Base-by-base conservation (phyloP, 805 yeast genomes). In the Lachancea cidri region DNA sequence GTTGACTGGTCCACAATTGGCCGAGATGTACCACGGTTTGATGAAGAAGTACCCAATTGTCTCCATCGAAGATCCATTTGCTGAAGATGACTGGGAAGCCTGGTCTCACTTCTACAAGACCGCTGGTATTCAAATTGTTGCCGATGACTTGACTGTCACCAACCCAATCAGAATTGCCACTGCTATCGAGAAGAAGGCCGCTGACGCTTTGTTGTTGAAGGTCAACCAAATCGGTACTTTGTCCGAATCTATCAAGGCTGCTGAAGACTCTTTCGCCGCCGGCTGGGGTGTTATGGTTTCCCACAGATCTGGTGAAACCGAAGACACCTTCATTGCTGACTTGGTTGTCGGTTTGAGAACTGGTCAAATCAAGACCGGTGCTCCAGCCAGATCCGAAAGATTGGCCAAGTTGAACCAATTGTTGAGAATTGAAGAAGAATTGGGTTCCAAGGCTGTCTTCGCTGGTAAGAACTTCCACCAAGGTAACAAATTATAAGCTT, bases 271-370 rank as follows among this genome's bases (percentile, higher is more conserved):
- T 46, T 89, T 80, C 75, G 82, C 80, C 54, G 97, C 96, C 53
- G 87, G 87, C 67, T 91, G 98, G 98, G 97, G 97, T 79, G 96
- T 89, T 67, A 89, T 91, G 97, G 98, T 93, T 63, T 89, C 97
- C 65, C 98, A 91, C 87, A 88, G 98, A 83, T 89, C 97, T 61
- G 98, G 98, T 77, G 98, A 91, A 81, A 89, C 97, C 57, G 98
- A 93, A 78, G 98, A 93, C 75, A 83, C 94, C 64, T 83, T 86
- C 77, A 91, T 91, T 71, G 98, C 98, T 66, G 98, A 91, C 74
- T 80, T 91, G 68, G 77, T 87, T 64, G 98, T 93, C 62, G 98
- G 98, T 79, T 80, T 91, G 71, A 87, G 97, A 83, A 63, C 95
- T 56, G 98, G 97, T 70, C 98, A 91, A 80, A 86, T 91, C 74